Evolutionary conservation across 495 filamentous ascomycete genomes (phyloP), one percentile per base, ranked within the genome.

Genomic region (Aspergillus steynii): DNA sequence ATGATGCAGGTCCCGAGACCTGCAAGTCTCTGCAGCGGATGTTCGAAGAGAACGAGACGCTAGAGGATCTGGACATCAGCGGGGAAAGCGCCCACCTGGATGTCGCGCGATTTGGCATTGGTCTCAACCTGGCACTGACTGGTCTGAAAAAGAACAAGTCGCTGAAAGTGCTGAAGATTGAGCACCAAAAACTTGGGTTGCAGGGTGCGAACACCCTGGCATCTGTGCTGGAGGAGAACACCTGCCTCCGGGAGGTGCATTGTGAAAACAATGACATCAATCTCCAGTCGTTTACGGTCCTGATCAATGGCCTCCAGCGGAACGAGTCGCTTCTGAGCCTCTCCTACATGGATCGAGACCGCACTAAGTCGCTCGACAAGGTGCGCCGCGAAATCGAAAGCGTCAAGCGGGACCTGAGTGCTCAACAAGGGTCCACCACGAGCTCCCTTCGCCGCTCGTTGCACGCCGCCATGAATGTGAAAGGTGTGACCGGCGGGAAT

Each of bases 1-100:
- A 88, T 46, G 88, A 93, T 58, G 87, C 90, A 1, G 85, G 86
- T 45, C 80, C 84, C 2, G 86, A 91, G 55, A 93, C 92, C 0
- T 91, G 89, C 61, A 80, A 85, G 49, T 80, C 86, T n/a, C 68
- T 97, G 15, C 85, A 89, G 63, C 61, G 81, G 48, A 85, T 97
- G 75, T 91, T 99, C 62, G 85, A 88, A 29, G 79, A 86, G 56
- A 97, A 99, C 65, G 75, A 82, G 9, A 90, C 88, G 0, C 77
- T 99, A 12, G 83, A 86, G 58, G 90, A 86, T 57, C 75, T 99
- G 15, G 90, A 97, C 69, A 85, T 97, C 50, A 95, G 92, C 6
- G 95, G 95, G 5, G 95, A 96, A 69, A 89, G 89, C 63, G 90
- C 92, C 7, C 88, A 93, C 68, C 79, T 97, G 28, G 95, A 97